These are phyloP conservation scores for Telfairia occidentalis DNA, from an alignment of 331 rosid genomes.

Conservation along the genomic window DNA sequence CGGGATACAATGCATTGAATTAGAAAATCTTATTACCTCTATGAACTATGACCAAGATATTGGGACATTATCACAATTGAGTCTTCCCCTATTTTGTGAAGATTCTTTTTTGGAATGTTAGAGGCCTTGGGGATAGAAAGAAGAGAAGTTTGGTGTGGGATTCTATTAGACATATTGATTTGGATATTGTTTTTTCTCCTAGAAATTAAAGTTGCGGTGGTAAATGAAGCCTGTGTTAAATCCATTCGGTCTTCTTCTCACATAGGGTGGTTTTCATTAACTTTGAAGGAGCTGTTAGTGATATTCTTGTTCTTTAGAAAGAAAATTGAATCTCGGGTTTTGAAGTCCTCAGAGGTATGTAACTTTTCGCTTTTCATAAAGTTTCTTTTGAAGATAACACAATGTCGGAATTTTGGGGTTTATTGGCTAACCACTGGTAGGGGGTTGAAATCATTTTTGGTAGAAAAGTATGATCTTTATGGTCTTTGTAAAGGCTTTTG, in stretches of 20 bases:
- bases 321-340: neutral
- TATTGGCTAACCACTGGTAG: neutral
- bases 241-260: neutral
- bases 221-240: too few species aligned
- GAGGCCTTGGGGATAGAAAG: neutral
- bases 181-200: too few species aligned
- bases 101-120: neutral
- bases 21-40: neutral
- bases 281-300: neutral
- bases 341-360: neutral
- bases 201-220: too few species aligned
- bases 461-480: neutral
- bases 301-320: neutral
- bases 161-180: neutral
- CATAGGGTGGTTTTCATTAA: neutral
- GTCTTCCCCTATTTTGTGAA: neutral
- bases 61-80: neutral
- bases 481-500: neutral
- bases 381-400: neutral
- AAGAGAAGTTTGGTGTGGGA: neutral
- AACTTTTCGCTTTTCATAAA: neutral
- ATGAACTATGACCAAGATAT: neutral
- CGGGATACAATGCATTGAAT: neutral
- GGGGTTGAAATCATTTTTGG: neutral
- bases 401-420: neutral